phyloP scores from a whole-genome alignment of 73 alveolate species.

The Tetrahymena malaccensis region DNA sequence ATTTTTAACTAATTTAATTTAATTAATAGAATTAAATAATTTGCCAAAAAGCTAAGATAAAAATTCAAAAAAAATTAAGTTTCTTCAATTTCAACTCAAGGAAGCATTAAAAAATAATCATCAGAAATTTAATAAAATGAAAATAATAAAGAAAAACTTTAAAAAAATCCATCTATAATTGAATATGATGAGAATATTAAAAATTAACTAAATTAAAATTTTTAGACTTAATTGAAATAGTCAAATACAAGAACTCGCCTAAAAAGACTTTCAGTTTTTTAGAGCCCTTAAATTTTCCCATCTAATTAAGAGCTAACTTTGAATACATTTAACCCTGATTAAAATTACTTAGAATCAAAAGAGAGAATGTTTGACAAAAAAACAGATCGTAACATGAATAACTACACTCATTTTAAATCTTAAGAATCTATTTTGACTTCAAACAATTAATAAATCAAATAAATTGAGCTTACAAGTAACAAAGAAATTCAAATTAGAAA shows the following conservation, averaged over 20 bases:
- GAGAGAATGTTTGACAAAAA: not conserved
- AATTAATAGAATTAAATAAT: not conserved
- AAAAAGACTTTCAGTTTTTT: not conserved
- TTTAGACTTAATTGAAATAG: not conserved
- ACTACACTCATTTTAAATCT: not conserved
- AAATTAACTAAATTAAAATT: no score
- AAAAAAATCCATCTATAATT: not conserved
- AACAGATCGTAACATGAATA: not conserved
- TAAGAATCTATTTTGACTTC: not conserved
- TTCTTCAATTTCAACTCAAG: not conserved
- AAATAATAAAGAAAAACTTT: not conserved
- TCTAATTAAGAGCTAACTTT: not conserved
- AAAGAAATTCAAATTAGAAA: no score
- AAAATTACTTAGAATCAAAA: not conserved
- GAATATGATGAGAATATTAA: not conserved
- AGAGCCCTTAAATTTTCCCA: not conserved
- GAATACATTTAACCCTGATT: not conserved
- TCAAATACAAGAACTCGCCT: not conserved
- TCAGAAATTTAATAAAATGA: not conserved
- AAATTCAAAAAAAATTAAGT: no score
- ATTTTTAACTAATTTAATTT: no score
- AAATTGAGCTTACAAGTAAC: not conserved
- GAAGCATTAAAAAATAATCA: not conserved
- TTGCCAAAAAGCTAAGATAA: no score
- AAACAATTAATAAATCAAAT: no score